A percentile compares a stretch with the other conserved stretches of the same genome.
phyloP scores from a whole-genome alignment of 2,329 filamentous ascomycete species.

The Septoria petroselini region DNA sequence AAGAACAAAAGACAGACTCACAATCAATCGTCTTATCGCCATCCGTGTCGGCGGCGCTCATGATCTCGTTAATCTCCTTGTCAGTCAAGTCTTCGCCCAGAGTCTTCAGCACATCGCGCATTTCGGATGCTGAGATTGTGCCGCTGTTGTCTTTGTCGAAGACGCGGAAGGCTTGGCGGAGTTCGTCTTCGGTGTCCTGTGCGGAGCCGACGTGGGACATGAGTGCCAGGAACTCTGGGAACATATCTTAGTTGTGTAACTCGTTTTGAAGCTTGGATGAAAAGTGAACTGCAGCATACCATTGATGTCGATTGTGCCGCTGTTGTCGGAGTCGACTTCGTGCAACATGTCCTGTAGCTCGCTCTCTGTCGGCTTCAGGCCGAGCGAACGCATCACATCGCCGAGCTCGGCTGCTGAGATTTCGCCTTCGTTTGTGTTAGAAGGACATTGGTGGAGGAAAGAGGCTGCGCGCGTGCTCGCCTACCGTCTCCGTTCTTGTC shows the following conservation, averaged over 20 bases:
- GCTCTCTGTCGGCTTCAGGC: conserved; percentile 19
- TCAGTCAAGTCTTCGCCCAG: conserved; percentile 21
- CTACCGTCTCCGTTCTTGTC: conserved; percentile 25
- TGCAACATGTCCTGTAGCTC: conserved; percentile 23
- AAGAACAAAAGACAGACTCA: conserved; percentile 9
- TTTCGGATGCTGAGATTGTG: conserved; percentile 20
- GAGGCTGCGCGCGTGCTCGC: background rate
- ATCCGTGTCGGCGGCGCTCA: conserved; percentile 22
- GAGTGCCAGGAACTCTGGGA: conserved; percentile 22
- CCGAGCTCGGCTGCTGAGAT: conserved; percentile 23
- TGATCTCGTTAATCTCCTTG: conserved; percentile 21
- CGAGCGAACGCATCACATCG: conserved; percentile 22
- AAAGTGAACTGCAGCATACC: conserved; percentile 2
- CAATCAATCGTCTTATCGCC: conserved; percentile 21
- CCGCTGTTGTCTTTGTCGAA: conserved; percentile 22
- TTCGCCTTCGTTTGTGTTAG: conserved; percentile 10
- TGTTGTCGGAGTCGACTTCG: conserved; percentile 22
- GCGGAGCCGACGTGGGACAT: conserved; percentile 17
- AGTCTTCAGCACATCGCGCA: conserved; percentile 21
- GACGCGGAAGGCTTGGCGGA: conserved; percentile 19
- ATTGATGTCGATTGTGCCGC: conserved; percentile 21
- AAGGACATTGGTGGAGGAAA: background rate
- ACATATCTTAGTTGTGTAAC: too few relatives aligned
- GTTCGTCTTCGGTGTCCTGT: conserved; percentile 21
- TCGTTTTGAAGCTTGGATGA: background rate